These are phyloP conservation scores for Letharia columbiana DNA, from an alignment of 495 filamentous ascomycete genomes.

Conservation along the genomic window DNA sequence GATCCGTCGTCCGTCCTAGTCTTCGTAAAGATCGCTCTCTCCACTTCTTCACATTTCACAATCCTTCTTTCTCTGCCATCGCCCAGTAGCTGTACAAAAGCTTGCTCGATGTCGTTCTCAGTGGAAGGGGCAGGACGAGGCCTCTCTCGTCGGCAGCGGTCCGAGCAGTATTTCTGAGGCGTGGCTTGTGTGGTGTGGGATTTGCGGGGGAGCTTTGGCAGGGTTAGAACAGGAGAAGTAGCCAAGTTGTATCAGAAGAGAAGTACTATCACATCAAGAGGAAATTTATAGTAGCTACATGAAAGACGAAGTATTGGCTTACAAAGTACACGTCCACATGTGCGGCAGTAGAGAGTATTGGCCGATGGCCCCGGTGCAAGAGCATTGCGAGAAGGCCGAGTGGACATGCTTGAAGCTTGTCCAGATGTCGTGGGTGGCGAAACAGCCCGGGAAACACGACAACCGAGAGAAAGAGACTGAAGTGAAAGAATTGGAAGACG, in stretches of 20 bases:
- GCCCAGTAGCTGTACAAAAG: slow-evolving; percentile 17
- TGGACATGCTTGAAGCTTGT: slow-evolving; percentile 8
- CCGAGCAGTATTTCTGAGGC: slow-evolving; percentile 25
- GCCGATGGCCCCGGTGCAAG: slow-evolving; percentile 9
- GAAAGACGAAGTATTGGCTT: not conserved
- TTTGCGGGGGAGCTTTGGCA: slow-evolving; percentile 12
- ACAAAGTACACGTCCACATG: slow-evolving; percentile 24
- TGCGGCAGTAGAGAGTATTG: slow-evolving; percentile 19
- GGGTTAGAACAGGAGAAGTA: not conserved
- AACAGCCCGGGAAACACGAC: not conserved
- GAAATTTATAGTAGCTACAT: not conserved
- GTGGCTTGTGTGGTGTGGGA: slow-evolving; percentile 19
- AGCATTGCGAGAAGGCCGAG: slow-evolving; percentile 9
- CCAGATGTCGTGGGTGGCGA: not conserved
- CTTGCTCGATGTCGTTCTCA: slow-evolving; percentile 17
- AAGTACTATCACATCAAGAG: not conserved
- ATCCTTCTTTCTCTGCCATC: not conserved
- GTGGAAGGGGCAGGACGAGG: slow-evolving; percentile 15
- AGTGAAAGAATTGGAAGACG: not conserved
- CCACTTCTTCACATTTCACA: slow-evolving; percentile 19
- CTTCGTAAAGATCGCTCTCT: slow-evolving; percentile 14
- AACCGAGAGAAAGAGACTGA: not conserved
- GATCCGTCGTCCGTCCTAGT: slow-evolving; percentile 22
- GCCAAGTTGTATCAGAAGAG: not conserved
- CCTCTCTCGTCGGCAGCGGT: slow-evolving; percentile 21